Evolutionary conservation across 108 stramenopile species (phyloP).

Genomic region (Discostella stelligeroides): DNA sequence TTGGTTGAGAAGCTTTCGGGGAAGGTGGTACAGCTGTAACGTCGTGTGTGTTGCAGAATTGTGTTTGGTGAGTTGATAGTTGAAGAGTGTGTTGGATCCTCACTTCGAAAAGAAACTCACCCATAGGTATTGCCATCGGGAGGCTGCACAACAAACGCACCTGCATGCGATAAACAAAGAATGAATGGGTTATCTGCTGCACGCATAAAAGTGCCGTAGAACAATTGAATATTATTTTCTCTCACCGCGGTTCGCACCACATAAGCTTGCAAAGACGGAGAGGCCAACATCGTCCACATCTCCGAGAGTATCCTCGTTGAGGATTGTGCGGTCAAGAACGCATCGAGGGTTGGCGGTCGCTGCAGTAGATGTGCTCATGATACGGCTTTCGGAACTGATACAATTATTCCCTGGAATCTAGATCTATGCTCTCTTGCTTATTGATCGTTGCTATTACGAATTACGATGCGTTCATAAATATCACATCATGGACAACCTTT

Average conservation of each 20-base stretch:
- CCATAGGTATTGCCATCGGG: constrained; percentile 77
- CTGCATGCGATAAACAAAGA: too few relatives aligned
- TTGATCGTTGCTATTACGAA: too few relatives aligned
- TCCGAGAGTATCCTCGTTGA: constrained; percentile 62
- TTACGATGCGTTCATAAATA: too few relatives aligned
- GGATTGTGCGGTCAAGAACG: constrained; percentile 56
- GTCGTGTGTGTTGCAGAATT: neutral
- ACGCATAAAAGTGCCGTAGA: too few relatives aligned
- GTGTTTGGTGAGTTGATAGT: neutral
- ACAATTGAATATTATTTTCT: too few relatives aligned
- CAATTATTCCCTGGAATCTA: too few relatives aligned
- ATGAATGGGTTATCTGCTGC: too few relatives aligned
- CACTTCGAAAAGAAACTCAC: constrained; percentile 29
- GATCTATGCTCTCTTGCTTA: neutral
- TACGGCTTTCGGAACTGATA: neutral
- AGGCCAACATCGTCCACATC: constrained; percentile 71
- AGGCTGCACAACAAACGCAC: constrained; percentile 85
- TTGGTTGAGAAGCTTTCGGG: constrained; percentile 37
- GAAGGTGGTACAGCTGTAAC: constrained; percentile 28
- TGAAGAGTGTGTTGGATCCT: too few relatives aligned
- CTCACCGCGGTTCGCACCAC: constrained; percentile 89
- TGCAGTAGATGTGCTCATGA: neutral
- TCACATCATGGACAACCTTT: too few relatives aligned
- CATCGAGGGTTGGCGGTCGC: constrained; percentile 32
- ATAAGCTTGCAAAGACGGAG: constrained; percentile 77